These are phyloP conservation scores for Trichoderma semiorbis DNA, from an alignment of 2,329 filamentous ascomycete genomes.

Conservation along the genomic window DNA sequence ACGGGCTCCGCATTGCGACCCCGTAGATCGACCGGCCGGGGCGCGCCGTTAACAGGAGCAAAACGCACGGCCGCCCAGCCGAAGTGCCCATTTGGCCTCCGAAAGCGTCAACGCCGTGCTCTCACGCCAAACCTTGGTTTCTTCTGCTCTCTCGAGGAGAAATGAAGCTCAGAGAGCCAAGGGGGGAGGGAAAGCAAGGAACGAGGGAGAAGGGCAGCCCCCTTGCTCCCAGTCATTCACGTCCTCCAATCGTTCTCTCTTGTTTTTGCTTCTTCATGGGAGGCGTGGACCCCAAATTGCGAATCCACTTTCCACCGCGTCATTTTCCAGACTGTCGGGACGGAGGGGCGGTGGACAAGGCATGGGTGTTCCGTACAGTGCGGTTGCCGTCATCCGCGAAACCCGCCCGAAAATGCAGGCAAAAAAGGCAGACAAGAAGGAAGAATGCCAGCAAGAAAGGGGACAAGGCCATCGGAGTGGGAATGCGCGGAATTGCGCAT, in stretches of 20 bases:
- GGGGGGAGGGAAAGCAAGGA: background rate
- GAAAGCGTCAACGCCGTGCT: background rate
- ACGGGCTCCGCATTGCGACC: constrained; percentile 7
- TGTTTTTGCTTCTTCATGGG: constrained; percentile 1
- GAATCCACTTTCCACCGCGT: constrained; percentile 28
- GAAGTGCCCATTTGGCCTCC: background rate
- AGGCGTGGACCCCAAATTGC: constrained; percentile 23
- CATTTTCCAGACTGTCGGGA: constrained; percentile 38
- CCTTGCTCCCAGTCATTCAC: background rate
- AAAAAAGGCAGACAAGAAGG: background rate
- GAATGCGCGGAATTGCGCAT: background rate
- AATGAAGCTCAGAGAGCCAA: background rate
- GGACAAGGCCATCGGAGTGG: background rate
- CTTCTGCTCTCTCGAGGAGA: background rate
- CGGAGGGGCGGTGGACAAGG: constrained; percentile 20
- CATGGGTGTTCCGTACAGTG: constrained; percentile 9
- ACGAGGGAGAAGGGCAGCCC: background rate
- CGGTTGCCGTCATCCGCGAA: constrained; percentile 4
- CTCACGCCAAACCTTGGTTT: background rate
- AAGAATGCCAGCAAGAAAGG: background rate
- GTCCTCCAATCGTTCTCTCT: background rate
- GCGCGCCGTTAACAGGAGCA: constrained; percentile 8
- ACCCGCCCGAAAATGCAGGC: background rate
- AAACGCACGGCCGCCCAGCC: constrained; percentile 3
- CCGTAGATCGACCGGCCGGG: constrained; percentile 10